Base-by-base conservation (phyloP, 225 moss, liverwort and hornwort species). In the Ulota crispa region DNA sequence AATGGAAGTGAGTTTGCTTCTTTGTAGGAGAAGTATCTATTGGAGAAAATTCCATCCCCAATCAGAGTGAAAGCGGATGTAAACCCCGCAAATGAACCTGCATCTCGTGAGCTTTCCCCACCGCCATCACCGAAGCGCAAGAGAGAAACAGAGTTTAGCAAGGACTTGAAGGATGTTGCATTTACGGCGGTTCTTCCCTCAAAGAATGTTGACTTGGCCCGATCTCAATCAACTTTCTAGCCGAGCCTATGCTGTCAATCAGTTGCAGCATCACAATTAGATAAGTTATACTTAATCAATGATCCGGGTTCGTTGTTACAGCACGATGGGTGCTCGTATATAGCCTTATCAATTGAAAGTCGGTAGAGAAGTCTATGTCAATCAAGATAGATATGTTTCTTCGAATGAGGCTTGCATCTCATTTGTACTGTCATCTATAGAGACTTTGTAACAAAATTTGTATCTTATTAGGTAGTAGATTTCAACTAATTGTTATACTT, bases 61-160 rank as follows among this genome's bases (percentile, higher is more conserved):
- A 84, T 92, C 87, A 92, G 88, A 90, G 86, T 90, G 10, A 90
- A 86, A 70, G 70, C 85, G 68, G 85, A 87, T 62, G 73, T 72
- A 34, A 90, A 87, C 76, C 30, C 72, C 63, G 52, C 81, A 16
- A 73, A 62, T 82, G 90, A 88, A 62, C 78, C 85, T 77, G 28
- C 80, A 67, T 85, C 92, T 54, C 85, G 82, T 61, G 92, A 92
- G 70, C 85, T 88, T 68, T 92, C 90, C 39, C 92, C 92, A 32
- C 92, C 92, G 71, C 90, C 92, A 61, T 92, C 92, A 63, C 92
- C 92, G 36, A 92, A 92, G 85, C 90, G 92, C 82, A 92, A 88
- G 77, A 86, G 92, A 82, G 92, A 92, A 70, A 70, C 85, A 81
- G 92, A 86, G 26, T 79, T 88, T 70, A 86, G 90, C 80, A 83